Evolutionary conservation across 768 basidiomycete genomes (phyloP), one percentile per base, ranked within the genome.

Genomic region (Rhizopogon salebrosus): DNA sequence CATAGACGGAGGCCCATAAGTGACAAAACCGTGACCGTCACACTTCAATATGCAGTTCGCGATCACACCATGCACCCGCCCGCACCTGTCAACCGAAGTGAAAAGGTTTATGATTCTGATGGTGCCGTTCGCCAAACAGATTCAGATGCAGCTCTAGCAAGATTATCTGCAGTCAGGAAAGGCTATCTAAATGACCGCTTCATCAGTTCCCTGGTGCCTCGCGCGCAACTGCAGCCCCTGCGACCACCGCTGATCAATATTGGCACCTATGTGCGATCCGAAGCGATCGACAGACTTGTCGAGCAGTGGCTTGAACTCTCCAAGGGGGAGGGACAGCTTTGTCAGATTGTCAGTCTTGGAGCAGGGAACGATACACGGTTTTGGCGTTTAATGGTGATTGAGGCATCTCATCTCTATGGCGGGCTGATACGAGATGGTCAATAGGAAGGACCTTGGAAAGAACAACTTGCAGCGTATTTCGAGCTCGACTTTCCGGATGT

Each of bases 281-380:
- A 79, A 51, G 90, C 83, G 6, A 82, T 98, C 35, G 97, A 97
- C 61, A 68, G 70, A 36, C 80, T 95, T 11, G 82, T 95, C 0
- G 70, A 82, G 26, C 68, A 75, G 41, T 94, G 89, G 79, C 59
- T 92, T 20, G 66, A 72, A 16, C 60, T 76, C 16, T 75, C 78
- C 1, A 63, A 67, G 38, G 62, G 60, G 20, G 72, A 72, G 8
- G 75, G 70, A n/a, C 75, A 68, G 54, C 64, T 65, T 53, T 85
- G 82, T 58, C 97, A 98, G 75, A 85, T 98, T 50, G 80, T 98
- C n/a, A 95, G 91, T 68, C 68, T 98, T 27, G 97, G 97, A 0
- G 89, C 95, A 2, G 97, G 97, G 22, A 98, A 92, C 61, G 97
- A 99, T 71, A 93, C 93, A 2, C 75, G 97, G 49, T 98, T 90